phyloP scores from a whole-genome alignment of 805 yeast genomes.

The Zygosaccharomyces pseudorouxii region DNA sequence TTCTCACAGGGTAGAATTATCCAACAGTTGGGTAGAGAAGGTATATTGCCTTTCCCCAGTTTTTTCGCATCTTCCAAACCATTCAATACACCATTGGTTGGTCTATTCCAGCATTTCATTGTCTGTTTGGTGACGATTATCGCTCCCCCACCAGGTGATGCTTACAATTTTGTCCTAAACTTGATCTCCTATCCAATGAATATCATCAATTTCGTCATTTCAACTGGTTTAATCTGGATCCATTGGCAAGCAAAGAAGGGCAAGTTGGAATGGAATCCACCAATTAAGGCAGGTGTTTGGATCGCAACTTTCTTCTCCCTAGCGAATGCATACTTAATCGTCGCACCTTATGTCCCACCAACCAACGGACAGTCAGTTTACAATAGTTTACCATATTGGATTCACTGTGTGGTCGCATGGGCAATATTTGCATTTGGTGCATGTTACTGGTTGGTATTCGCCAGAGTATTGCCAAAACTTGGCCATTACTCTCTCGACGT shows the following conservation, averaged over 20 bases:
- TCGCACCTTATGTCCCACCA: conserved; percentile 80
- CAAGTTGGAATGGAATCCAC: conserved; percentile 59
- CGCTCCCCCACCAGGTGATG: conserved; percentile 86
- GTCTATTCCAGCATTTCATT: conserved; percentile 70
- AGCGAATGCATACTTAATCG: conserved; percentile 60
- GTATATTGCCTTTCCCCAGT: conserved; percentile 66
- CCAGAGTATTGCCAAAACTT: conserved; percentile 49
- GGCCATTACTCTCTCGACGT: conserved; percentile 50
- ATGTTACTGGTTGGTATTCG: conserved; percentile 64
- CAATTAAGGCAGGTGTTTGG: conserved; percentile 60
- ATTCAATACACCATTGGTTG: conserved; percentile 67
- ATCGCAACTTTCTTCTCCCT: conserved; percentile 60
- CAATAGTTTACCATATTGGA: conserved; percentile 65
- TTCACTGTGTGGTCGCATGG: conserved; percentile 80
- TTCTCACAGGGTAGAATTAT: conserved; percentile 78
- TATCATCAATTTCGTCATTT: conserved; percentile 63
- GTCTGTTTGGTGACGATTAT: conserved; percentile 68
- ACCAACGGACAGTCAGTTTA: conserved; percentile 61
- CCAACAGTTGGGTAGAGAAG: conserved; percentile 79
- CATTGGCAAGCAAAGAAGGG: conserved; percentile 51
- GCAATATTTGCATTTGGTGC: conserved; percentile 65
- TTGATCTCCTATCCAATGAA: conserved; percentile 78
- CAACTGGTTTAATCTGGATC: conserved; percentile 53
- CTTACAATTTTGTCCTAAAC: conserved; percentile 75
- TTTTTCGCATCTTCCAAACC: conserved; percentile 71